These are phyloP conservation scores for Wickerhamiella qilinensis DNA, from an alignment of 805 yeast genomes.

Conservation along the genomic window DNA sequence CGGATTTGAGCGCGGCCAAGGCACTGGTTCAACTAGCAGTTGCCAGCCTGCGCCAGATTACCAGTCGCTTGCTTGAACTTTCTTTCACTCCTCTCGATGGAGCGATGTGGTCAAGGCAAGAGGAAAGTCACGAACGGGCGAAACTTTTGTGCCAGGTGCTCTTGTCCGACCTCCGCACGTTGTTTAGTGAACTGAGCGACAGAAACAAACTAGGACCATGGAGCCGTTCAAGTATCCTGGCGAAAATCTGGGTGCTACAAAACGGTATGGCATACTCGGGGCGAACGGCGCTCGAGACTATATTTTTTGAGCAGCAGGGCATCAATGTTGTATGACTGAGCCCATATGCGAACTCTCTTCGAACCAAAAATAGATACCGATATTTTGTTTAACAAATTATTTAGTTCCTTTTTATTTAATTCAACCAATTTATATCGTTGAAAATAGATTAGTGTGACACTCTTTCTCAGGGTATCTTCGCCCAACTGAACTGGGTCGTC, in stretches of 20 bases:
- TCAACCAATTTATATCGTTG: too few relatives aligned
- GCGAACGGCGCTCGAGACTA: slow-evolving; percentile 4
- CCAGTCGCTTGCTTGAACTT: neutral
- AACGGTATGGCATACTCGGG: slow-evolving; percentile 5
- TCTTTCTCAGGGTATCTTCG: too few relatives aligned
- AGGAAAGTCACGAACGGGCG: neutral
- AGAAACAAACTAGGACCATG: neutral
- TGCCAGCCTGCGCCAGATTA: neutral
- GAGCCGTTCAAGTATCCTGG: neutral
- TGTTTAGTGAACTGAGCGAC: neutral
- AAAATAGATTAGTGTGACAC: too few relatives aligned
- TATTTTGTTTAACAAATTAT: too few relatives aligned
- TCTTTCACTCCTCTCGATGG: neutral
- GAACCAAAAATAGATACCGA: too few relatives aligned
- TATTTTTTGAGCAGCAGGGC: slow-evolving; percentile 5
- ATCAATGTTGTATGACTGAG: slow-evolving; percentile 2
- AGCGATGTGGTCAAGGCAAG: neutral
- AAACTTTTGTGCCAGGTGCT: neutral
- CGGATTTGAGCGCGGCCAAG: neutral
- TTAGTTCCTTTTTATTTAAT: too few relatives aligned
- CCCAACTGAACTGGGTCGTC: too few relatives aligned
- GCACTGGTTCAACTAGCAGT: neutral
- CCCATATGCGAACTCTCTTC: neutral
- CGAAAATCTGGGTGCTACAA: slow-evolving; percentile 3
- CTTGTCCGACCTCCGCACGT: neutral